These are phyloP conservation scores for Selenicereus undatus DNA, from an alignment of 148 eudicot genomes.

Conservation along the genomic window DNA sequence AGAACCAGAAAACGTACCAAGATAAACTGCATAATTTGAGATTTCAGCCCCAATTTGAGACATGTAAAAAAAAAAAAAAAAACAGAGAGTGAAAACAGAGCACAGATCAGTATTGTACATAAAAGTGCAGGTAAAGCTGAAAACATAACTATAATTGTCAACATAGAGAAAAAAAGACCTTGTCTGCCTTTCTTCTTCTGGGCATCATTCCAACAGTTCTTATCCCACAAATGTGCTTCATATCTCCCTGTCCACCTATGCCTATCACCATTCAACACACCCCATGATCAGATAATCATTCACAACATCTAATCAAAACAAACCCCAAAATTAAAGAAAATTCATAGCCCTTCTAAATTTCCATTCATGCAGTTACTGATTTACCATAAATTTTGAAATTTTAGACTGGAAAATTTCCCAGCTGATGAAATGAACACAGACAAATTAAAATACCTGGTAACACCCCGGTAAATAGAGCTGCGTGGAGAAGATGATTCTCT, in stretches of 20 bases:
- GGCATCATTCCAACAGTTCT: slow-evolving; percentile 69
- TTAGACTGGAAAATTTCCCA: background rate
- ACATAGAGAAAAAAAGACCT: slow-evolving; percentile 33
- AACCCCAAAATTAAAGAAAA: no score
- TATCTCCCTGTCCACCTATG: slow-evolving; percentile 91
- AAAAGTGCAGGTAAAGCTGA: background rate
- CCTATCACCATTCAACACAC: slow-evolving; percentile 29
- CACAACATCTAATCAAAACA: background rate
- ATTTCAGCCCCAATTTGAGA: slow-evolving; percentile 18
- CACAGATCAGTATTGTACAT: slow-evolving; percentile 2
- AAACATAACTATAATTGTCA: background rate
- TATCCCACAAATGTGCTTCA: slow-evolving; percentile 98
- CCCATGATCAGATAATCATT: background rate
- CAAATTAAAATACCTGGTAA: slow-evolving; percentile 46
- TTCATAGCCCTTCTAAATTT: no score
- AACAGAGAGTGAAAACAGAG: slow-evolving; percentile 6
- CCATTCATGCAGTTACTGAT: no score
- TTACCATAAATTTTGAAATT: no score
- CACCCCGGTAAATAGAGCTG: slow-evolving; percentile 75
- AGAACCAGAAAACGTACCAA: slow-evolving; percentile 47
- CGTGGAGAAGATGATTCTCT: slow-evolving; percentile 71
- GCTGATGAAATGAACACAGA: background rate
- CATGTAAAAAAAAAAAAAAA: slow-evolving; percentile 14
- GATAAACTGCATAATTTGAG: slow-evolving; percentile 54
- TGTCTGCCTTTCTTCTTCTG: slow-evolving; percentile 93